Evolutionary conservation across 2,329 filamentous ascomycete species (phyloP), one percentile per base, ranked within the genome.

Genomic region (Aureobasidium mangrovei): DNA sequence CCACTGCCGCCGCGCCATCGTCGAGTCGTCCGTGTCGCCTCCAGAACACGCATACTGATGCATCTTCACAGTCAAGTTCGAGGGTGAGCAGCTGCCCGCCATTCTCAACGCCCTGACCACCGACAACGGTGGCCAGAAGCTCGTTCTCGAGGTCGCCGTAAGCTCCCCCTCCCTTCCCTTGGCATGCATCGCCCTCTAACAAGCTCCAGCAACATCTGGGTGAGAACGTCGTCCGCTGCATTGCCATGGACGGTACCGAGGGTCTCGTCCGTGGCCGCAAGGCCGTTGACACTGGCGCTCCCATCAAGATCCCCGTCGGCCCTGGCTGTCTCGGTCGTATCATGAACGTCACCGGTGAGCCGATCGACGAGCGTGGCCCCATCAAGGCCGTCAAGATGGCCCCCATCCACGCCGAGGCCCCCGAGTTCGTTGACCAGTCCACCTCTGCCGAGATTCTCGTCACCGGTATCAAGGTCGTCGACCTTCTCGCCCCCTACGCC

Each of bases 241-340:
- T 98, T 95, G 93, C 93, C 78, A 98, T 98, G 93, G 93, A 98
- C 78, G 93, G 91, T 94, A 98, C 91, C 73, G 93, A 97, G 82
- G 93, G 93, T 93, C 89, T 98, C 68, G 87, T 91, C 73, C 91
- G 93, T 83, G 93, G 93, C 72, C 78, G 84, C 71, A 81, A 82
- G 74, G 89, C 85, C 66, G 76, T 74, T 67, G 93, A 98, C 77
- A 96, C 91, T 72, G 93, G 93, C 73, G 79, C 83, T 65, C 93
- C 93, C 72, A 98, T 98, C 81, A 90, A 82, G 77, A 91, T 98
- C 69, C 91, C 91, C 72, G 91, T 97, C 76, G 93, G 93, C 69
- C 82, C 83, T 72, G 88, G 80, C 73, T 95, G 90, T 65, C 88
- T 98, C 67, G 93, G 93, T 70, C 93, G 93, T 81, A 98, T 98